These are phyloP conservation scores for Taphrina pruni DNA, from an alignment of 1,139 yeast genomes.

Conservation along the genomic window DNA sequence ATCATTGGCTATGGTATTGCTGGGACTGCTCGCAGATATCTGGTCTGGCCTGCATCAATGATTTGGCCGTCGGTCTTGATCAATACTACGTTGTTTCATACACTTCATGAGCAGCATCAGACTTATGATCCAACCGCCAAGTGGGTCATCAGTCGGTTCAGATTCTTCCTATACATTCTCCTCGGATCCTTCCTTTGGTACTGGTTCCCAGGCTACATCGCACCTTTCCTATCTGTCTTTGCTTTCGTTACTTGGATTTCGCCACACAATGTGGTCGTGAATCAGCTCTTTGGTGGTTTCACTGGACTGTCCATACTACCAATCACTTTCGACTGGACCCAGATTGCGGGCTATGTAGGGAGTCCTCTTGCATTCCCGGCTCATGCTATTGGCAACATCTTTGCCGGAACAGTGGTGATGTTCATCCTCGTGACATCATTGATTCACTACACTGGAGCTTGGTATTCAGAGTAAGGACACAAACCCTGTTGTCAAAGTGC, in stretches of 20 bases:
- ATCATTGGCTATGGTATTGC: slow-evolving; percentile 70
- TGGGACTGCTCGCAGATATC: slow-evolving; percentile 62
- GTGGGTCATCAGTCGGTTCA: slow-evolving; percentile 60
- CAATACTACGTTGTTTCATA: slow-evolving; percentile 31
- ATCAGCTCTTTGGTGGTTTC: slow-evolving; percentile 65
- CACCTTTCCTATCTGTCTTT: slow-evolving; percentile 60
- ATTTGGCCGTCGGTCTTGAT: slow-evolving; percentile 61
- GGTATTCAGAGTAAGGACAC: slow-evolving; percentile 40
- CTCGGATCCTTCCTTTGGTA: slow-evolving; percentile 59
- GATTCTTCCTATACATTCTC: slow-evolving; percentile 57
- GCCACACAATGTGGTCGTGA: slow-evolving; percentile 62
- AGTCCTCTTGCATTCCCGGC: slow-evolving; percentile 71
- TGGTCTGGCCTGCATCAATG: slow-evolving; percentile 68
- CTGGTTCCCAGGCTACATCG: slow-evolving; percentile 64
- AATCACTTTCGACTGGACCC: slow-evolving; percentile 60
- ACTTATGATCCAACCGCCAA: slow-evolving; percentile 61
- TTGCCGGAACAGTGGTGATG: slow-evolving; percentile 57
- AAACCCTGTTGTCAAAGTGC: background rate
- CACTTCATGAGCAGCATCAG: slow-evolving; percentile 30
- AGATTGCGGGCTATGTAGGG: slow-evolving; percentile 57
- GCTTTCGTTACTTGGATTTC: slow-evolving; percentile 64
- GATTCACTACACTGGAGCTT: slow-evolving; percentile 50
- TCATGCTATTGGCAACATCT: slow-evolving; percentile 60
- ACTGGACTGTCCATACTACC: slow-evolving; percentile 71
- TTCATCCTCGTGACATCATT: slow-evolving; percentile 57